These are phyloP conservation scores for Xylaria cubensis DNA, from an alignment of 495 filamentous ascomycete genomes.

Conservation along the genomic window DNA sequence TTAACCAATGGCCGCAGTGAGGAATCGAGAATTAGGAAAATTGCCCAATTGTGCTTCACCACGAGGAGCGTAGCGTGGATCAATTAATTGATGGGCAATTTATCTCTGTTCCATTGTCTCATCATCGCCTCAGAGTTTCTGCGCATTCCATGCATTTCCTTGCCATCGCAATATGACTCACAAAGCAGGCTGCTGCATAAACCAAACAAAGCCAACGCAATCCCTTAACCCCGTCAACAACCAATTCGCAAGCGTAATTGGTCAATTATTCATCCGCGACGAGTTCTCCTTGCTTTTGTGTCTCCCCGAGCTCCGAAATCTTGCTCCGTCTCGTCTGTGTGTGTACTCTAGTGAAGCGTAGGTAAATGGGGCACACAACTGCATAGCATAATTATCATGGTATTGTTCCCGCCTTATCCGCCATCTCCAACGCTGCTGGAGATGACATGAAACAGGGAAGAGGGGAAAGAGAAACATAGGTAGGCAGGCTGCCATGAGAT, in stretches of 20 bases:
- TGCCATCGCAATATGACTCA: slow-evolving; percentile 33
- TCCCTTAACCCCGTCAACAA: slow-evolving; percentile 7
- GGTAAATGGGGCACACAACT: background rate
- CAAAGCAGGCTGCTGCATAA: slow-evolving; percentile 29
- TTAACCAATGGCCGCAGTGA: slow-evolving; percentile 5
- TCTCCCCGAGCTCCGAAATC: slow-evolving; percentile 21
- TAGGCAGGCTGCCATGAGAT: slow-evolving; percentile 17
- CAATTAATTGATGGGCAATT: slow-evolving; percentile 9
- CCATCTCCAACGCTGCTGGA: background rate
- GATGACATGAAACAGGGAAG: background rate
- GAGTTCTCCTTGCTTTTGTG: slow-evolving; percentile 13
- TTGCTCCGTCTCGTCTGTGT: background rate
- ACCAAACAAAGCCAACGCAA: slow-evolving; percentile 32
- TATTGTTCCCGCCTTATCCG: slow-evolving; percentile 23
- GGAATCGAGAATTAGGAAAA: slow-evolving; percentile 26
- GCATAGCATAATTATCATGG: background rate
- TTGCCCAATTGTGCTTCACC: slow-evolving; percentile 29
- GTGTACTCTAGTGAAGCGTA: too few relatives aligned
- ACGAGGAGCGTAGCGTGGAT: slow-evolving; percentile 25
- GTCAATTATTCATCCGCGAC: slow-evolving; percentile 32
- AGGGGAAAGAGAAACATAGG: background rate
- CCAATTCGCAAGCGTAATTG: slow-evolving; percentile 36
- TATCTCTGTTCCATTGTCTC: background rate
- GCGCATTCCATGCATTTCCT: slow-evolving; percentile 21
- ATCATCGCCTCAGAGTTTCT: slow-evolving; percentile 23